phyloP scores from a whole-genome alignment of 106 monocot species.

The Dendrobium huoshanense region DNA sequence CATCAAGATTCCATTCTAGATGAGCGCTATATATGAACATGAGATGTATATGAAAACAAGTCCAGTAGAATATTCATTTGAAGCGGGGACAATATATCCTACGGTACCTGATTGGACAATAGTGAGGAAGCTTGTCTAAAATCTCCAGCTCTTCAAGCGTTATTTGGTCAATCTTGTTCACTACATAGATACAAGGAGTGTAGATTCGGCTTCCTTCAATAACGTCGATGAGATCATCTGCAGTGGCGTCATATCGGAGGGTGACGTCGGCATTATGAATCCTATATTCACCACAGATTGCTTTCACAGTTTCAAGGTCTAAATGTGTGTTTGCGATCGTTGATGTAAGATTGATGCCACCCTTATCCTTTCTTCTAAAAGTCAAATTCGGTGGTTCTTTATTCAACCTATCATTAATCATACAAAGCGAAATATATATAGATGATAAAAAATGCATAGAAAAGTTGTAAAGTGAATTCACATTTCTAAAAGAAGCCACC shows the following conservation, averaged over 20 bases:
- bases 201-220: constrained; percentile 96
- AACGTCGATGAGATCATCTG: constrained; percentile 94
- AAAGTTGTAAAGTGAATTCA: not conserved
- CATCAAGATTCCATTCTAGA: constrained; percentile 98
- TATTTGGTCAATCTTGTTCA: constrained; percentile 99
- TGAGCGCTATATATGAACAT: constrained; percentile 48
- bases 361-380: constrained; percentile 93
- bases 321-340: constrained; percentile 82
- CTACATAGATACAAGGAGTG: constrained; percentile 90
- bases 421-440: not conserved
- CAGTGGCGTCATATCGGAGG: constrained; percentile 94
- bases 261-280: constrained; percentile 96
- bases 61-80: not conserved
- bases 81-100: not conserved
- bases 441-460: not conserved
- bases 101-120: constrained; percentile 83
- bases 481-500: not conserved
- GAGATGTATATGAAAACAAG: not conserved
- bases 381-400: constrained; percentile 96
- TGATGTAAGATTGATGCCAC: constrained; percentile 95
- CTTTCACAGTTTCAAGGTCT: constrained; percentile 96
- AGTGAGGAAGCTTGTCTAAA: constrained; percentile 95
- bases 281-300: constrained; percentile 93
- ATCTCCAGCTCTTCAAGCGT: constrained; percentile 97
- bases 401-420: constrained; percentile 53